Evolutionary conservation across 2,329 filamentous ascomycete genomes (phyloP).

Genomic region (Metarhizium album): DNA sequence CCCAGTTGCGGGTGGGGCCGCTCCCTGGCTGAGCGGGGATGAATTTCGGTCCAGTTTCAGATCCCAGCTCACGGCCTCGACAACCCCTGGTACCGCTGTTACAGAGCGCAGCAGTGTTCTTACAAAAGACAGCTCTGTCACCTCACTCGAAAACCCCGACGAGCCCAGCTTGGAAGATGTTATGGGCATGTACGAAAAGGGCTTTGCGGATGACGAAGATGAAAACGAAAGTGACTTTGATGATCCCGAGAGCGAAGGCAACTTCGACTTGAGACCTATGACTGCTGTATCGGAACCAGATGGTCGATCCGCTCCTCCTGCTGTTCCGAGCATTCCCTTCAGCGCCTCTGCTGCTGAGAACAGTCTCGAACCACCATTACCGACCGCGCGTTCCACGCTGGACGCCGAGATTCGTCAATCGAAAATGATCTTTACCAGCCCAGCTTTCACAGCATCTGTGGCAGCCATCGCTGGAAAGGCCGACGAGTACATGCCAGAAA

Average conservation of each 20-base stretch:
- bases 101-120: constrained; percentile 76
- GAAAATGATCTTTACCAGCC: constrained; percentile 28
- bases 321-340: not conserved
- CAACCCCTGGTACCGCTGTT: constrained; percentile 48
- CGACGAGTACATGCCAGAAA: constrained; percentile 21
- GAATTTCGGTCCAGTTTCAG: constrained; percentile 45
- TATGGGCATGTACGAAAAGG: constrained; percentile 58
- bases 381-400: constrained; percentile 18
- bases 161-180: constrained; percentile 56
- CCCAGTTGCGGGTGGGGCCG: constrained; percentile 18
- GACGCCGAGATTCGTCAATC: constrained; percentile 29
- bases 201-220: constrained; percentile 39
- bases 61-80: constrained; percentile 44
- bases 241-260: constrained; percentile 4
- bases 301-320: not conserved
- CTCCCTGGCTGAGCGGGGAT: constrained; percentile 39
- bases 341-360: constrained; percentile 10
- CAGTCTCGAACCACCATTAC: constrained; percentile 8
- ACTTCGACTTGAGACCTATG: constrained; percentile 3
- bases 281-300: constrained; percentile 7
- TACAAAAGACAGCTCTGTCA: constrained; percentile 69
- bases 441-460: constrained; percentile 28
- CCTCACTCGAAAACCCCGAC: constrained; percentile 45
- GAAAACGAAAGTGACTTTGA: constrained; percentile 21
- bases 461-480: constrained; percentile 25